Evolutionary conservation across 257 asterid genomes (phyloP).

Genomic region (Fraxinus americana): DNA sequence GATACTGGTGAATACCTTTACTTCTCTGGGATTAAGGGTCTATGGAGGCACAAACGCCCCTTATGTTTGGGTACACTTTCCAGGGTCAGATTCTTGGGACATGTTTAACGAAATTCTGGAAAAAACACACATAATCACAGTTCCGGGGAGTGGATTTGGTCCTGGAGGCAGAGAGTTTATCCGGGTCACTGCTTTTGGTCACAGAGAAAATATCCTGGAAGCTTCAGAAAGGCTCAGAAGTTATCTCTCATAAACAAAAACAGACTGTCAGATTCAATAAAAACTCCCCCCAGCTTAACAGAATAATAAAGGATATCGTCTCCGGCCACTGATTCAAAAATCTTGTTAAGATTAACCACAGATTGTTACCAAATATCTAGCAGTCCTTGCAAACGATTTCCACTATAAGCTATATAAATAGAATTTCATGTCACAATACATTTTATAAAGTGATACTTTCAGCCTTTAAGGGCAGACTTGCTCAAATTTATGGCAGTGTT

Average conservation of each 20-base stretch:
- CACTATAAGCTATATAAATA: background rate
- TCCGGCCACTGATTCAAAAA: background rate
- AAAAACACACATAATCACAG: conserved; percentile 73
- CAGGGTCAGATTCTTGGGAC: conserved; percentile 84
- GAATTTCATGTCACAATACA: background rate
- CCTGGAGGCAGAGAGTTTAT: conserved; percentile 86
- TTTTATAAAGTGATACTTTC: background rate
- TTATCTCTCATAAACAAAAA: conserved; percentile 31
- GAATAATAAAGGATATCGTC: background rate
- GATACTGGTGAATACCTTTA: conserved; percentile 66
- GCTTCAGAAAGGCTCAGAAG: conserved; percentile 69
- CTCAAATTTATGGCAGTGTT: background rate
- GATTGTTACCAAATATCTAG: background rate
- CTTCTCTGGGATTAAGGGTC: conserved; percentile 59
- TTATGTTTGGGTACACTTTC: conserved; percentile 89
- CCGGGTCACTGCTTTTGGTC: conserved; percentile 83
- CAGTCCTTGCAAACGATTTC: background rate
- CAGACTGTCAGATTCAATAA: background rate
- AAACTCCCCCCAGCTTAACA: background rate
- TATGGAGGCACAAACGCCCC: conserved; percentile 89
- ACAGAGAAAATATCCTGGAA: conserved; percentile 62
- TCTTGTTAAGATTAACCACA: conserved; percentile 1
- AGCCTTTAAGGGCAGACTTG: background rate
- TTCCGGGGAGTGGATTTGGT: conserved; percentile 93
- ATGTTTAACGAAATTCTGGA: conserved; percentile 72